Evolutionary conservation across 1,284 basidiomycete species (phyloP), one percentile per base, ranked within the genome.

Genomic region (Puccinia polysora): DNA sequence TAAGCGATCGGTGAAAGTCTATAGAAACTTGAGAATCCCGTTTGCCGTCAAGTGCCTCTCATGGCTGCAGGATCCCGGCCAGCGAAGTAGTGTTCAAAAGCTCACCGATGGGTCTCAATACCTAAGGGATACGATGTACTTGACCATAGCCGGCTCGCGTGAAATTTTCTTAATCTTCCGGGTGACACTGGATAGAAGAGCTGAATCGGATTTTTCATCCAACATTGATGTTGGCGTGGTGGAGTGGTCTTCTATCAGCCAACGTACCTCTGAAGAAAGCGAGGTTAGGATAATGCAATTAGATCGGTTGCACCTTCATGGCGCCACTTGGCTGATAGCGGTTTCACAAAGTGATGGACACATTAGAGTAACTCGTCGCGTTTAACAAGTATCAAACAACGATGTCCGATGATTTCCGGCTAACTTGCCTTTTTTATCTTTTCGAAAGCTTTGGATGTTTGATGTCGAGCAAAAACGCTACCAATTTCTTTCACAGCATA

Each of bases 231-330:
- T 58, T n/a, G 56, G 56, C 34, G 56, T 40, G 4, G 14, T 40
- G 36, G 2, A 38, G 2, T 58, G 56, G 56, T 38, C n/a, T 8
- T 8, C 4, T 12, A 38, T 58, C 34, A 40, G 56, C 18, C 56
- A 38, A 38, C 56, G 56, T 7, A 38, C 56, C 3, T 34, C 15
- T 8, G 34, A 40, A n/a, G 34, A 58, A 58, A 58, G 56, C 20
- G 56, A 58, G 34, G 34, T 58, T 58, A 38, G 56, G 40, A 40
- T 58, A 7, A 38, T 58, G 34, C 34, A 38, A 38, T 40, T 58
- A 6, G 34, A 40, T 40, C 56, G 4, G 8, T 14, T 58, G 4
- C 20, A 58, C 20, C 40, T 38, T 34, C 1, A 12, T 6, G 10
- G 28, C 40, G 30, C 56, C 3, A 34, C 15, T 38, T 58, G 56